Conservation (phyloP, 78 protist genomes). For the Pelomyxa schiedti region DNA sequence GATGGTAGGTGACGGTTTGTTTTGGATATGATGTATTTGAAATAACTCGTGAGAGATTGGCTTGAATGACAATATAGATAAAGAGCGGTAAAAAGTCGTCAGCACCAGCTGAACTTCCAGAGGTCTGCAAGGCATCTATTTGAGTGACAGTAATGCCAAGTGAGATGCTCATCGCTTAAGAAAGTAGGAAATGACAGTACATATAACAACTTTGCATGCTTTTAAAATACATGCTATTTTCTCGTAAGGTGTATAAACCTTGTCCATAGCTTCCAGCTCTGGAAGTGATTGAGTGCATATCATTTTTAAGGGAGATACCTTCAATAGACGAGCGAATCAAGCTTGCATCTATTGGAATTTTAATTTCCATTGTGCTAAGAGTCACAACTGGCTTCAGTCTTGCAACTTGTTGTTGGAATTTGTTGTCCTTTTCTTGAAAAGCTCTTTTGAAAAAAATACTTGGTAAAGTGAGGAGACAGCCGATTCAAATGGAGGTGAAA, state of each 20-base stretch:
- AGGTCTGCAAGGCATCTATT: not conserved
- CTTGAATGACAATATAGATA: slow-evolving; percentile 11
- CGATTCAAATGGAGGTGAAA: no score
- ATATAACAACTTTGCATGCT: not conserved
- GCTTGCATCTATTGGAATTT: no score
- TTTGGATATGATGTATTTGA: slow-evolving; percentile 15
- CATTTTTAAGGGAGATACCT: no score
- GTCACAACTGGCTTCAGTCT: not conserved
- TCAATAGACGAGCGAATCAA: no score
- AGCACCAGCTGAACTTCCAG: not conserved
- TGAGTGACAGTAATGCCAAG: not conserved
- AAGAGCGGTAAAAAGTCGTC: slow-evolving; percentile 37
- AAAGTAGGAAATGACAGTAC: not conserved
- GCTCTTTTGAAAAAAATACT: not conserved
- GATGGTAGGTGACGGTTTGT: no score
- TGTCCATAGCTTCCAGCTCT: not conserved
- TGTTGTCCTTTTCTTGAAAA: not conserved
- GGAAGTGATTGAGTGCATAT: no score
- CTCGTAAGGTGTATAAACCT: slow-evolving; percentile 17
- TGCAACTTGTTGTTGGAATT: not conserved
- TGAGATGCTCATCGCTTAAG: not conserved
- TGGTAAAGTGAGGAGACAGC: no score
- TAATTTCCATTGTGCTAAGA: not conserved
- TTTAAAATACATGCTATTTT: slow-evolving; percentile 16
- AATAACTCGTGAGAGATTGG: slow-evolving; percentile 15